phyloP scores from a whole-genome alignment of 768 basidiomycete species.

The Hebeloma cylindrosporum region DNA sequence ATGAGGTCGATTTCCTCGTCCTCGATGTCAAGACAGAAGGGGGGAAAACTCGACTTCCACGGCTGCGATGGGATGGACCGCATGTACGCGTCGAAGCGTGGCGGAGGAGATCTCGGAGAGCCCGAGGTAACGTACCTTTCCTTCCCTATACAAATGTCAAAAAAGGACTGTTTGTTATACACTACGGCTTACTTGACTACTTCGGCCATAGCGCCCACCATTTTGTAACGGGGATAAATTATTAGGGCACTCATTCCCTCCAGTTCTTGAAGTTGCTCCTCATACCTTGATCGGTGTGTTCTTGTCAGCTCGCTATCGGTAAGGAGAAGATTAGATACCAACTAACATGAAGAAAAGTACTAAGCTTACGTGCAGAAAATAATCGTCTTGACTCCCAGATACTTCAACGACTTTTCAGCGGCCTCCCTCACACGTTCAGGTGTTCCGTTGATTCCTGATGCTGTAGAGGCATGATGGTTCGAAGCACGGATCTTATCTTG shows the following conservation, averaged over 20 bases:
- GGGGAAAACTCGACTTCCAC: conserved; percentile 54
- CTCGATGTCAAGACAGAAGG: conserved; percentile 50
- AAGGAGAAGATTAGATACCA: background rate
- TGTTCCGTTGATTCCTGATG: conserved; percentile 24
- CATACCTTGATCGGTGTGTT: conserved; percentile 48
- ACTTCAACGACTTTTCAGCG: conserved; percentile 39
- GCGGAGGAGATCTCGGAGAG: conserved; percentile 50
- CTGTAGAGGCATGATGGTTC: conserved; percentile 43
- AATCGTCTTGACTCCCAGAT: conserved; percentile 43
- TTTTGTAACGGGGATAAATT: conserved; percentile 27
- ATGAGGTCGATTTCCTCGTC: conserved; percentile 41
- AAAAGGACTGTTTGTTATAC: background rate
- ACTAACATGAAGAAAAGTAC: background rate
- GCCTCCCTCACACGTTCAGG: conserved; percentile 40
- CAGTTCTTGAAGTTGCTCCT: background rate
- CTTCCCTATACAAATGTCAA: conserved; percentile 25
- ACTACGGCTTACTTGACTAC: conserved; percentile 43
- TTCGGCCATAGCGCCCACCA: conserved; percentile 50
- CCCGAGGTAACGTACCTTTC: conserved; percentile 50
- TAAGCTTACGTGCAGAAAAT: conserved; percentile 42
- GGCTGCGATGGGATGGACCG: conserved; percentile 49
- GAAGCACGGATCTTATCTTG: conserved; percentile 58
- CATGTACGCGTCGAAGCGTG: conserved; percentile 50
- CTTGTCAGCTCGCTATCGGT: conserved; percentile 35
- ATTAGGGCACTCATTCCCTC: background rate